These are phyloP conservation scores for Danielozyma ontarioensis DNA, from an alignment of 805 yeast species.

Conservation along the genomic window DNA sequence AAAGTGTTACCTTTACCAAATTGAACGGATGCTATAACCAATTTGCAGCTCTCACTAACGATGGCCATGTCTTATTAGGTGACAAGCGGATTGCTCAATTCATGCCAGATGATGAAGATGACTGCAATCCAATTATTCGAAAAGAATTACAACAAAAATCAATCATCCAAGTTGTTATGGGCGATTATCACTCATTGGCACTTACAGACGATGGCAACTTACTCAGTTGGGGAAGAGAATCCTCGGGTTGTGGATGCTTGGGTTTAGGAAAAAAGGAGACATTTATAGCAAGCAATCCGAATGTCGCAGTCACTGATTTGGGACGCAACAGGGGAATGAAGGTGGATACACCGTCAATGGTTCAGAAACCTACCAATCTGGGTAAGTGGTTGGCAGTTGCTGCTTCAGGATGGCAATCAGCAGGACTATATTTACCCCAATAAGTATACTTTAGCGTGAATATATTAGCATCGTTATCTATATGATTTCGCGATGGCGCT, in stretches of 20 bases:
- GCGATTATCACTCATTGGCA: slow-evolving; percentile 69
- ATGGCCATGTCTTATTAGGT: slow-evolving; percentile 43
- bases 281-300: slow-evolving; percentile 2
- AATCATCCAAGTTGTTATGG: slow-evolving; percentile 55
- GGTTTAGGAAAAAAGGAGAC: slow-evolving; percentile 44
- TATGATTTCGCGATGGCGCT: too few relatives aligned
- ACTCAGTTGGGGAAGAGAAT: slow-evolving; percentile 66
- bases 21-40: slow-evolving; percentile 50
- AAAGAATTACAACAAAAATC: slow-evolving; percentile 42
- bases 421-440: too few relatives aligned
- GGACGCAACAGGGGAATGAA: slow-evolving; percentile 28
- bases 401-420: slow-evolving; percentile 80
- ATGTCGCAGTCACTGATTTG: slow-evolving; percentile 14
- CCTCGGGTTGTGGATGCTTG: slow-evolving; percentile 60
- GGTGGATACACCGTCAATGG: slow-evolving; percentile 14
- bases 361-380: slow-evolving; percentile 34
- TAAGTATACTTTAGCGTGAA: too few relatives aligned
- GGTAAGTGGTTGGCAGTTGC: slow-evolving; percentile 55
- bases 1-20: slow-evolving; percentile 37
- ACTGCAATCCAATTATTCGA: slow-evolving; percentile 24
- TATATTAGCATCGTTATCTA: too few relatives aligned
- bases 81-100: slow-evolving; percentile 10
- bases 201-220: slow-evolving; percentile 53
- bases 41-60: slow-evolving; percentile 53
- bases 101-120: slow-evolving; percentile 4